Percentiles rank a stretch among this genome's conserved stretches.
Evolutionary conservation across 192 early-diverging fungal species (phyloP).

Genomic region (Coemansia sp.): DNA sequence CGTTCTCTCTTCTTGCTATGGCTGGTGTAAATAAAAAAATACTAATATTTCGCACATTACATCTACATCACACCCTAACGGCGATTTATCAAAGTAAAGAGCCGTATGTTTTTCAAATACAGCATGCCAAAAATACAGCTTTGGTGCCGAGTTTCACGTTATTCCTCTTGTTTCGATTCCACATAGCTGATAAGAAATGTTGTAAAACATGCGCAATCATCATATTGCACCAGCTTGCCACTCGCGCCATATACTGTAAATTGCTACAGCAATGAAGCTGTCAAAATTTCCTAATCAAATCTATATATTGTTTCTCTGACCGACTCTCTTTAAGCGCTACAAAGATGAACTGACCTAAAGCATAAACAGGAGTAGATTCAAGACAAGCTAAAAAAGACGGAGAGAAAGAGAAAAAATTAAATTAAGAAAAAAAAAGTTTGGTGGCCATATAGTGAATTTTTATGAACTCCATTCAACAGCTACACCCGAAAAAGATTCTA

Average conservation of each 20-base stretch:
- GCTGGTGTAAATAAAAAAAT: background rate
- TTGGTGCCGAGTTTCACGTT: too few relatives aligned
- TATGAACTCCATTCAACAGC: conserved; percentile 30
- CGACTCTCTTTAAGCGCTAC: too few relatives aligned
- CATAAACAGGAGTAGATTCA: conserved; percentile 7
- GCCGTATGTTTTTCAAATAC: too few relatives aligned
- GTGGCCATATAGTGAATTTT: background rate
- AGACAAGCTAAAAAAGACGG: conserved; percentile 5
- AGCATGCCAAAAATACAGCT: background rate
- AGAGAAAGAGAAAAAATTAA: background rate
- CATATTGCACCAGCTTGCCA: too few relatives aligned
- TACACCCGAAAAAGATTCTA: conserved; percentile 32
- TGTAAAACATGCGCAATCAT: background rate
- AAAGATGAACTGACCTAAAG: background rate
- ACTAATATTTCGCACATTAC: background rate
- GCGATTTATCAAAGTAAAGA: background rate
- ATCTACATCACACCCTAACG: background rate
- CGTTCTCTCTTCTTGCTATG: too few relatives aligned
- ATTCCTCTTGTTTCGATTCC: background rate
- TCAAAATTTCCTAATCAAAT: conserved; percentile 4
- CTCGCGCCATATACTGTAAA: too few relatives aligned
- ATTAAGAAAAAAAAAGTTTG: background rate
- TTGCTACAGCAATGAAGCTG: too few relatives aligned
- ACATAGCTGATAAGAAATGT: background rate
- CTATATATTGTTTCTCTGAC: too few relatives aligned